Evolutionary conservation across 106 monocot genomes (phyloP), one percentile per base, ranked within the genome.

Genomic region (Dendrobium huoshanense): DNA sequence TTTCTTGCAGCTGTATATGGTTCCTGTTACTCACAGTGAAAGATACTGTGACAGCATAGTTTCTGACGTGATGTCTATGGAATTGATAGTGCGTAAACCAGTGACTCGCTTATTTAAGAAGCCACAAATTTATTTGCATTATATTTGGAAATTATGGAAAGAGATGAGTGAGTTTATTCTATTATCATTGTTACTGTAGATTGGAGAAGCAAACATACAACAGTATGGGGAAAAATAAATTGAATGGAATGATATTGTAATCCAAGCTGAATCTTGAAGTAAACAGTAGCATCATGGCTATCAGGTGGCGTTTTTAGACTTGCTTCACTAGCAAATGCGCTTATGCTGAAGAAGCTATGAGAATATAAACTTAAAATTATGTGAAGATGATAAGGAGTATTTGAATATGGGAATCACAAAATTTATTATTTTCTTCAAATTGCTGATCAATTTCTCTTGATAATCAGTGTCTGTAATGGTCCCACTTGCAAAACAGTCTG

Each of bases 1-100:
- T 73, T 17, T 81, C 20, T 84, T 89, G 83, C 88, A 98, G 98
- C 84, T 98, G 48, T 93, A 89, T 84, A 91, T 98, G 98, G 98
- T 95, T 40, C 98, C 98, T 37, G 84, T 98, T 78, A 98, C 98
- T 54, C 88, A 98, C 84, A 51, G 83, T 77, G 92, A 92, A 59
- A 89, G 98, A 81, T 98, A 98, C 80, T 64, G 77, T 83, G 91
- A 91, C 51, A 95, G 89, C 77, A 88, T 98, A 78, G 98, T 75
- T 98, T 98, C 80, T 98, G 98, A 95, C 86, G 87, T 59, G 67
- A 98, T 87, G 98, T 98, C 33, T 98, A 98, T 79, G 95, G 98
- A 9, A 98, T 98, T 80, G 88, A 98, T 80, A 98, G 98, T 98
- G 87, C 92, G 95, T 90, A 24, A 70, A 33, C n/a, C 13, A 45